Conservation (phyloP, 2,329 filamentous ascomycete genomes). For the Pleoardoris graminearum region DNA sequence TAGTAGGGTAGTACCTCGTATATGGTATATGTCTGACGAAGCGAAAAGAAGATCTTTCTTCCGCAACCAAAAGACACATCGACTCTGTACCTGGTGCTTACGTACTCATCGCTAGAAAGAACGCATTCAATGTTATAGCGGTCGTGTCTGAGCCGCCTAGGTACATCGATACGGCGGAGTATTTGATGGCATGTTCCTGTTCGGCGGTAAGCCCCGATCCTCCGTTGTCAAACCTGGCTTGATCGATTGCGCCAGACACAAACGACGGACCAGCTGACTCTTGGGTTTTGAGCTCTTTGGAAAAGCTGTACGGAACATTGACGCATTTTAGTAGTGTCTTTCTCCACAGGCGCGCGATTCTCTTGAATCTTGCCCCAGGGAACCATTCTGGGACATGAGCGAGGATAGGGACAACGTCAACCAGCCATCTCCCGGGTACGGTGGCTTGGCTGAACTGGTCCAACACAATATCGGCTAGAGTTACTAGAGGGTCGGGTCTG, state of each 20-base stretch:
- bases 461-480: slow-evolving; percentile 47
- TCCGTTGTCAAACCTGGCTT: slow-evolving; percentile 13
- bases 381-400: slow-evolving; percentile 51
- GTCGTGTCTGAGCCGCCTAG: slow-evolving; percentile 16
- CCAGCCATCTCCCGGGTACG: slow-evolving; percentile 50
- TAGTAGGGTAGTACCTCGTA: too few relatives aligned
- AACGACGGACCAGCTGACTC: slow-evolving; percentile 36
- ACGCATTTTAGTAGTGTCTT: slow-evolving; percentile 21
- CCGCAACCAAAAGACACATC: too few relatives aligned
- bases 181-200: slow-evolving; percentile 37
- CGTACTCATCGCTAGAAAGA: slow-evolving; percentile 52
- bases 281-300: slow-evolving; percentile 34
- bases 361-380: slow-evolving; percentile 50
- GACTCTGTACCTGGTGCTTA: too few relatives aligned
- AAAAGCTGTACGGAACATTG: slow-evolving; percentile 48
- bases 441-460: slow-evolving; percentile 46
- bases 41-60: too few relatives aligned
- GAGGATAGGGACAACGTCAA: slow-evolving; percentile 52
- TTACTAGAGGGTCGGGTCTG: slow-evolving; percentile 49
- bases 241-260: slow-evolving; percentile 41
- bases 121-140: background rate
- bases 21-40: too few relatives aligned
- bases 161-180: slow-evolving; percentile 47
- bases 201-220: slow-evolving; percentile 21
- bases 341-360: slow-evolving; percentile 40